Base-by-base conservation (phyloP, 305 asterid species). In the Fraxinus angustifolia region DNA sequence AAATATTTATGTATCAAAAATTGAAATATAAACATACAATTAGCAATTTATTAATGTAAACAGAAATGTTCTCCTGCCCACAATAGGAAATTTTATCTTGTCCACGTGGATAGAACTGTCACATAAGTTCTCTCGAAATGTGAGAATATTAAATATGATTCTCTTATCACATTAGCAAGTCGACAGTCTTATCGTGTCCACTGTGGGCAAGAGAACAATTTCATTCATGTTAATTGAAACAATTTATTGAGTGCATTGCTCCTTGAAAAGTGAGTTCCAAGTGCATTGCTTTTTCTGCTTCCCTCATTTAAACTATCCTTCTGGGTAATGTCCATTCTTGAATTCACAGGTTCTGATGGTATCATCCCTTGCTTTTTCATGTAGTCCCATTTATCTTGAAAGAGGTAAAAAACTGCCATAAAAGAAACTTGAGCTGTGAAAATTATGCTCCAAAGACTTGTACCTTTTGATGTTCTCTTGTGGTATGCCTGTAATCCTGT, bases 311-410 rank as follows among this genome's bases (percentile, higher is more conserved):
- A 4, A 16, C 17, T 68, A 75, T 84, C 88, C 82, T 85, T 83
- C 26, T 81, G 82, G 76, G 62, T 79, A 78, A 36, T 79, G 53
- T 80, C 87, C 26, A 33, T 50, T 50, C 62, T 50, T 34, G 85
- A 75, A 79, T 84, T 87, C 80, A n/a, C 62, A 50, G 21, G 62
- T 50, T 50, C 62, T 50, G 23, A n/a, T 50, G 62, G 62, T 16
- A 50, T 50, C 62, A 4, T 50, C 58, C 96, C 93, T 88, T 91
- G 96, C 78, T 85, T 87, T 72, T 84, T 82, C 5, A 91, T 87
- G 73, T 92, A 91, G 36, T 91, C 91, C 98, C 96, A 93, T 83
- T 93, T 93, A 81, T 93, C 97, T 89, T 91, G 98, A 38, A 91
- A 84, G 67, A 94, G 93, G 81, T 91, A 94, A 75, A 91, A 83